phyloP scores from a whole-genome alignment of 257 asterid genomes.

The Rauvolfia tetraphylla region DNA sequence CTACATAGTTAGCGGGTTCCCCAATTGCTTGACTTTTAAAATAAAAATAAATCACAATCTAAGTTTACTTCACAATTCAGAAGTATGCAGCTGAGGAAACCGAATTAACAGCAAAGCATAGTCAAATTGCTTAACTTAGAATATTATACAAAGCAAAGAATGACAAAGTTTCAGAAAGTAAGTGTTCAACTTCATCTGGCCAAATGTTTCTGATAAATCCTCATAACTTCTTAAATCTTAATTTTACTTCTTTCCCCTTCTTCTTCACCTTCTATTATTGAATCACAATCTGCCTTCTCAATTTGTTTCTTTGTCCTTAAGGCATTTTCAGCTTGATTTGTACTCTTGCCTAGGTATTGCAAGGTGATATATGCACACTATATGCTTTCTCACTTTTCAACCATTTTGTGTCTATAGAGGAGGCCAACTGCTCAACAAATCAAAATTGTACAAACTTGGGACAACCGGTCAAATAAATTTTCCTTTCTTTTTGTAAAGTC shows the following conservation, averaged over 20 bases:
- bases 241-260: neutral
- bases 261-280: neutral
- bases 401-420: neutral
- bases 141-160: neutral
- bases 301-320: neutral
- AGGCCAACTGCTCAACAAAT: neutral
- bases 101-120: neutral
- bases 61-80: neutral
- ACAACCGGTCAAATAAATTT: neutral
- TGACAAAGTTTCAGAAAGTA: neutral
- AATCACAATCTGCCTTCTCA: neutral
- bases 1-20: neutral
- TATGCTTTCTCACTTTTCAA: neutral
- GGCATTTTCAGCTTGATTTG: neutral
- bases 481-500: neutral
- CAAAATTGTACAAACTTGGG: neutral
- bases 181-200: neutral
- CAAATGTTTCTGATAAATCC: too few relatives aligned
- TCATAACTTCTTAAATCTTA: neutral
- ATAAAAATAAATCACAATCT: neutral
- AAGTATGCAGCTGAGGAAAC: neutral
- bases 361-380: neutral
- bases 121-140: neutral
- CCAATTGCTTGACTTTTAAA: neutral
- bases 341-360: neutral